phyloP scores from a whole-genome alignment of 345 rosid genomes.

The Pugionium cornutum region DNA sequence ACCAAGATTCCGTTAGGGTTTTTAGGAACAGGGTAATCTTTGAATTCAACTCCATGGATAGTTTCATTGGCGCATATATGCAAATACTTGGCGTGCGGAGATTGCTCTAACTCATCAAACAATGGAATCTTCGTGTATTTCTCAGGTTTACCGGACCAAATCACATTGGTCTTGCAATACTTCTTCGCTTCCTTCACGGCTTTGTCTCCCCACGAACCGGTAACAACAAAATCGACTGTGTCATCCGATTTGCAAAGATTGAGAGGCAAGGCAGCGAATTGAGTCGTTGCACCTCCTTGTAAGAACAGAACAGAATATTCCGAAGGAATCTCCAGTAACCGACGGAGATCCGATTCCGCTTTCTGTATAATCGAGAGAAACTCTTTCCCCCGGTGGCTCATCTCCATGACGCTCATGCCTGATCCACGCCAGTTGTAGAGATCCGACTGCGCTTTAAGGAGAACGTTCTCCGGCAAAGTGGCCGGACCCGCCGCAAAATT shows the following conservation, averaged over 20 bases:
- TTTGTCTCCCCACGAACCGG: slow-evolving; percentile 98
- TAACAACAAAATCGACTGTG: slow-evolving; percentile 75
- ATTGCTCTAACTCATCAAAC: slow-evolving; percentile 59
- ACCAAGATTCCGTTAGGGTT: slow-evolving; percentile 63
- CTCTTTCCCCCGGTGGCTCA: slow-evolving; percentile 97
- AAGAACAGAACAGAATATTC: slow-evolving; percentile 82
- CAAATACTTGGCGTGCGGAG: slow-evolving; percentile 68
- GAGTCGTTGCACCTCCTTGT: slow-evolving; percentile 98
- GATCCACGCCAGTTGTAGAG: slow-evolving; percentile 90
- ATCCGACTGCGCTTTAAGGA: slow-evolving; percentile 78
- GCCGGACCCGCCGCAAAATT: slow-evolving; percentile 99
- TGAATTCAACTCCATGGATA: slow-evolving; percentile 94
- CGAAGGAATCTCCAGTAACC: slow-evolving; percentile 62
- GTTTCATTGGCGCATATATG: slow-evolving; percentile 95
- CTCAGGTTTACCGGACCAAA: slow-evolving; percentile 91
- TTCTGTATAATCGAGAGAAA: slow-evolving; percentile 87
- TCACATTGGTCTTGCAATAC: slow-evolving; percentile 62
- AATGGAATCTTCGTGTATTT: slow-evolving; percentile 74
- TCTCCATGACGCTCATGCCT: slow-evolving; percentile 99
- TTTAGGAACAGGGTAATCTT: slow-evolving; percentile 65
- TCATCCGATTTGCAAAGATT: slow-evolving; percentile 68
- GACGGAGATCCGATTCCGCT: slow-evolving; percentile 88
- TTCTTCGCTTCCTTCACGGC: slow-evolving; percentile 88
- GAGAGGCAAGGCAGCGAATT: slow-evolving; percentile 83
- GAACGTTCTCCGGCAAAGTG: slow-evolving; percentile 70